phyloP scores from a whole-genome alignment of 1,284 basidiomycete genomes.

The Irpex rosettiformis region DNA sequence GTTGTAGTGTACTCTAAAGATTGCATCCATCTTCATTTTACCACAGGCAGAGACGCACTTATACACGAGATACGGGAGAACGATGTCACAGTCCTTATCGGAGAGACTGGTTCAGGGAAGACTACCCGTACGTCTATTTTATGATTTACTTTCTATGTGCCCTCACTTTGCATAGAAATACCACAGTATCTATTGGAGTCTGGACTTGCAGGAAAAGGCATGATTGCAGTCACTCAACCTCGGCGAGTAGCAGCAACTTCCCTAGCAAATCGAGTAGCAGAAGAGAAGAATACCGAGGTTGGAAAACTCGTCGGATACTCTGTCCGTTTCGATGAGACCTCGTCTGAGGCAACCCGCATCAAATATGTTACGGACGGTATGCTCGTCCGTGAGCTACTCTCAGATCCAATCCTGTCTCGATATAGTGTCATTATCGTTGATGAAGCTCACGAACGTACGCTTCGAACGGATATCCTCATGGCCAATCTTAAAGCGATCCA shows the following conservation, averaged over 20 bases:
- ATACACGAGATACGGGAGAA: slow-evolving; percentile 72
- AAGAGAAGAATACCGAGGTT: slow-evolving; percentile 71
- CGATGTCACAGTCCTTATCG: slow-evolving; percentile 89
- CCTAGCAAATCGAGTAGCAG: slow-evolving; percentile 85
- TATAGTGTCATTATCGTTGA: slow-evolving; percentile 94
- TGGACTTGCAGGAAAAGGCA: slow-evolving; percentile 57
- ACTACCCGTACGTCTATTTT: slow-evolving; percentile 76
- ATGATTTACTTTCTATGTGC: background rate
- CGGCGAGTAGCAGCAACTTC: slow-evolving; percentile 92
- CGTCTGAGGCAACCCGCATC: slow-evolving; percentile 70
- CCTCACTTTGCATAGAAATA: slow-evolving; percentile 55
- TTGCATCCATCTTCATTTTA: background rate
- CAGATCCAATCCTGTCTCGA: slow-evolving; percentile 70
- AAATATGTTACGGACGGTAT: slow-evolving; percentile 98
- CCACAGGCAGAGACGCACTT: slow-evolving; percentile 69
- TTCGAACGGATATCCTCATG: slow-evolving; percentile 93
- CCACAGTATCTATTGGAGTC: slow-evolving; percentile 87
- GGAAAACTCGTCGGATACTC: slow-evolving; percentile 88
- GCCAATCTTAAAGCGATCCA: slow-evolving; percentile 90
- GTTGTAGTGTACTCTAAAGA: slow-evolving; percentile 15
- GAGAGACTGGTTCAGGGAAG: slow-evolving; percentile 98
- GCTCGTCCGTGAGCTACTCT: slow-evolving; percentile 87
- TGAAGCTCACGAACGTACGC: slow-evolving; percentile 95
- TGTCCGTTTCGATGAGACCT: slow-evolving; percentile 92
- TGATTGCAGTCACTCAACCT: slow-evolving; percentile 90